Conservation (phyloP, 1,284 basidiomycete species). For the Trametes sp. region DNA sequence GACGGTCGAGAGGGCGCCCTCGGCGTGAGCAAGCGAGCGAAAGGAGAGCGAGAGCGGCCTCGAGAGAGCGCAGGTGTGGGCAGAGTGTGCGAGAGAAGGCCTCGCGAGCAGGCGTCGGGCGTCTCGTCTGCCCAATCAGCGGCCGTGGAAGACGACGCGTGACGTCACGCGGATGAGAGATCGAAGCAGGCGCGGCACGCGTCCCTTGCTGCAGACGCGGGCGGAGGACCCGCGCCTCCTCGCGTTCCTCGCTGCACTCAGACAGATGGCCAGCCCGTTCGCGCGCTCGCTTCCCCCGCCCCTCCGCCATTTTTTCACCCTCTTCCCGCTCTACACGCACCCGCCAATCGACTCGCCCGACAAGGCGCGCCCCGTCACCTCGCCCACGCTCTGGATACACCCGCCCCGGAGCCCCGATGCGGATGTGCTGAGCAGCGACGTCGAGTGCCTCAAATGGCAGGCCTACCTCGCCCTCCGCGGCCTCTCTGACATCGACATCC, state of each 20-base stretch:
- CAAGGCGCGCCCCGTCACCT: slow-evolving; percentile 49
- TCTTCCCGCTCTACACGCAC: slow-evolving; percentile 63
- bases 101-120: too few species aligned
- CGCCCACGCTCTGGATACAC: slow-evolving; percentile 71
- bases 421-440: slow-evolving; percentile 69
- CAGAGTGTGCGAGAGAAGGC: too few species aligned
- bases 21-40: too few species aligned
- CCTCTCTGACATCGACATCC: slow-evolving; percentile 56
- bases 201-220: neutral
- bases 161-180: too few species aligned
- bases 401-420: slow-evolving; percentile 49
- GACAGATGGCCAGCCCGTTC: slow-evolving; percentile 26
- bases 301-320: slow-evolving; percentile 56
- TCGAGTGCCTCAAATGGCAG: slow-evolving; percentile 88
- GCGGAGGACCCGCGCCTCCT: neutral
- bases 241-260: neutral
- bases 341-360: slow-evolving; percentile 55
- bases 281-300: slow-evolving; percentile 43
- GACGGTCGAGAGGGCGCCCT: too few species aligned
- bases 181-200: neutral
- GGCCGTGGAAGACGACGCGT: too few species aligned
- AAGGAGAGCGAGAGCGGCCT: too few species aligned
- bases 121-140: too few species aligned
- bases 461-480: slow-evolving; percentile 79
- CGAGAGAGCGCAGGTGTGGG: too few species aligned